Conservation (phyloP, 2,329 filamentous ascomycete species). For the Fusarium graminum region DNA sequence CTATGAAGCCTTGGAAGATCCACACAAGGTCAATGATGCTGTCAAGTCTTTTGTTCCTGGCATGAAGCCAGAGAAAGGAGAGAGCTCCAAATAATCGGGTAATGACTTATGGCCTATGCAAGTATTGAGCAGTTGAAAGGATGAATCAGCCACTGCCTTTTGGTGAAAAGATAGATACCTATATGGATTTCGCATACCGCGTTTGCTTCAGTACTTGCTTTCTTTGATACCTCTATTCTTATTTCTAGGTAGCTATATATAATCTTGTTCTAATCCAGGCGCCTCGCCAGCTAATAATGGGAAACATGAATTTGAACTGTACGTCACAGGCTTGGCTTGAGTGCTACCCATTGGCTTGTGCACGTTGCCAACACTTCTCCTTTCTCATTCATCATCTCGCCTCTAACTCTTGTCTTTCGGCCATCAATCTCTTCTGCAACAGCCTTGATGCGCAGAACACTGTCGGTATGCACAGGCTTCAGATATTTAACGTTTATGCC, state of each 20-base stretch:
- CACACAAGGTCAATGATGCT: slow-evolving; percentile 58
- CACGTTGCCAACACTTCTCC: slow-evolving; percentile 51
- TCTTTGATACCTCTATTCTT: slow-evolving; percentile 26
- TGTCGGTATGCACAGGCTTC: slow-evolving; percentile 50
- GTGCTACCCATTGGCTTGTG: slow-evolving; percentile 52
- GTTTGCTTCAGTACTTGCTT: slow-evolving; percentile 21
- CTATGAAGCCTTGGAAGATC: slow-evolving; percentile 65
- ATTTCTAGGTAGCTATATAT: slow-evolving; percentile 11
- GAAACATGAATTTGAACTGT: background rate
- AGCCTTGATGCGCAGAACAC: slow-evolving; percentile 51
- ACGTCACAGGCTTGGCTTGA: slow-evolving; percentile 50
- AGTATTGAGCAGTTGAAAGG: slow-evolving; percentile 12
- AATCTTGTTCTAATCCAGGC: slow-evolving; percentile 28
- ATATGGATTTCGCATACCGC: slow-evolving; percentile 30
- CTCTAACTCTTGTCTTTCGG: slow-evolving; percentile 52
- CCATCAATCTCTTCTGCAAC: slow-evolving; percentile 52
- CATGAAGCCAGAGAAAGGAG: slow-evolving; percentile 34
- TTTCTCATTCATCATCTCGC: slow-evolving; percentile 50
- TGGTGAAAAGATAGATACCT: slow-evolving; percentile 44
- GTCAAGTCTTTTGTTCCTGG: slow-evolving; percentile 49
- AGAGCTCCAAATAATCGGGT: slow-evolving; percentile 38
- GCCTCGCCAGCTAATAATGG: background rate
- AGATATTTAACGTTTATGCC: slow-evolving; percentile 54
- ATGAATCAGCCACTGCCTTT: slow-evolving; percentile 19
- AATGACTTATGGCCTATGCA: slow-evolving; percentile 39